phyloP scores from a whole-genome alignment of 768 basidiomycete species.

The Podaxis rugospora region DNA sequence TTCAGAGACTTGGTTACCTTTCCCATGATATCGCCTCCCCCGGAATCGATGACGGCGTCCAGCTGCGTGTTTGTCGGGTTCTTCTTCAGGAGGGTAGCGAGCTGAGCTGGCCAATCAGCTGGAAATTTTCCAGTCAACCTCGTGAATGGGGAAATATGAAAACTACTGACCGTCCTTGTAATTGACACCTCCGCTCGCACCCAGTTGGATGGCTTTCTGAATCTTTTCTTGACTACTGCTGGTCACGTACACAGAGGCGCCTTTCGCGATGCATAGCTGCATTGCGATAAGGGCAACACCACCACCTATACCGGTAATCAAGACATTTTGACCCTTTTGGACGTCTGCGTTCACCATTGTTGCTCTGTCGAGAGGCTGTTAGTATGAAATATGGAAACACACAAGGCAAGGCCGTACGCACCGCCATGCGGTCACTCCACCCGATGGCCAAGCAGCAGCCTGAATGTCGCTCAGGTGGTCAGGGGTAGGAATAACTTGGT shows the following conservation, averaged over 20 bases:
- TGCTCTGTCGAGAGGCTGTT: background rate
- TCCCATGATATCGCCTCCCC: slow-evolving; percentile 59
- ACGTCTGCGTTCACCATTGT: slow-evolving; percentile 55
- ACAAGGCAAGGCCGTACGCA: slow-evolving; percentile 23
- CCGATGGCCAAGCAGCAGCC: slow-evolving; percentile 74
- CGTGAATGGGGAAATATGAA: background rate
- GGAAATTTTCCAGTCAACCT: background rate
- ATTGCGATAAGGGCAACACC: slow-evolving; percentile 77
- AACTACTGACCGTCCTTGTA: slow-evolving; percentile 57
- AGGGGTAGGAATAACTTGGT: slow-evolving; percentile 63
- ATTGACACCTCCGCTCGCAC: slow-evolving; percentile 73
- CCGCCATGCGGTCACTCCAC: slow-evolving; percentile 83
- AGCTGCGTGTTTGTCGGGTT: slow-evolving; percentile 29
- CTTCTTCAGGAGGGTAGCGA: slow-evolving; percentile 38
- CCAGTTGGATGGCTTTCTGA: slow-evolving; percentile 55
- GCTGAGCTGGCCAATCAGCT: slow-evolving; percentile 44
- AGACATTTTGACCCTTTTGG: slow-evolving; percentile 59
- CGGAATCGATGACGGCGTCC: slow-evolving; percentile 67
- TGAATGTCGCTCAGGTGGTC: slow-evolving; percentile 64
- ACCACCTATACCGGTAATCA: slow-evolving; percentile 81
- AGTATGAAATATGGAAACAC: background rate
- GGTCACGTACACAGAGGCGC: slow-evolving; percentile 81
- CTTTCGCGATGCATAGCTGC: slow-evolving; percentile 70
- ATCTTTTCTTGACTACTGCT: slow-evolving; percentile 71
- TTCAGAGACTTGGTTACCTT: slow-evolving; percentile 47